Base-by-base conservation (phyloP, 2,329 filamentous ascomycete species). In the Leptographium flavum region DNA sequence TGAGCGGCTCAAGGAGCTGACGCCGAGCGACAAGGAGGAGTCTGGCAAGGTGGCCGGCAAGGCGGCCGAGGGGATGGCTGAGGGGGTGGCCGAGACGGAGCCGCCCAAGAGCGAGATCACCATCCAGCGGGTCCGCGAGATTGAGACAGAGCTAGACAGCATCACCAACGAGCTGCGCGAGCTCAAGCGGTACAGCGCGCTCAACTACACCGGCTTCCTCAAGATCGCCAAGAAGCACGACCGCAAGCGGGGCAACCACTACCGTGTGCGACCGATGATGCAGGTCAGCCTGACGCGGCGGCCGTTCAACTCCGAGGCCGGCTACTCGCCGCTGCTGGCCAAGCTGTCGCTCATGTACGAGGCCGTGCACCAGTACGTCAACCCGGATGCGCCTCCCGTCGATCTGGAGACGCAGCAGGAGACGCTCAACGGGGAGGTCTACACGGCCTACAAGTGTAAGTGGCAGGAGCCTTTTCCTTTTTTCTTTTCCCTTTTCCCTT, bases 181-280 rank as follows among this genome's bases (percentile, higher is more conserved):
- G 68, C 74, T 98, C 54, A 92, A 94, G 65, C 92, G 86, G 62
- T 98, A 92, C 66, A 92, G 87, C 63, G 84, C 82, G 52, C 81
- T 95, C 67, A 98, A 98, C 67, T 98, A 95, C 64, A 94, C 92
- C 6, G 92, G 87, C 40, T 94, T 96, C 64, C 74, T 95, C 59
- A 98, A 98, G 71, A 94, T 94, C 40, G 87, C 87, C 46, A 98
- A 98, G 78, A 98, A 98, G 68, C 92, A 98, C 65, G 92, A 98
- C 64, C 84, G 92, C 53, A 93, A 90, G 67, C 76, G 90, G 53
- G 88, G 88, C 46, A 74, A 79, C 53, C 74, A 79, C 44, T 96
- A 96, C 69, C 86, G 82, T 60, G 83, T 96, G 54, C 79, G 87
- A 22, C 88, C 92, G 25, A 80, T 96, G 68, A 80, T 96, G 64